Evolutionary conservation across 148 eudicot species (phyloP).

Genomic region (Fallopia convolvulus): DNA sequence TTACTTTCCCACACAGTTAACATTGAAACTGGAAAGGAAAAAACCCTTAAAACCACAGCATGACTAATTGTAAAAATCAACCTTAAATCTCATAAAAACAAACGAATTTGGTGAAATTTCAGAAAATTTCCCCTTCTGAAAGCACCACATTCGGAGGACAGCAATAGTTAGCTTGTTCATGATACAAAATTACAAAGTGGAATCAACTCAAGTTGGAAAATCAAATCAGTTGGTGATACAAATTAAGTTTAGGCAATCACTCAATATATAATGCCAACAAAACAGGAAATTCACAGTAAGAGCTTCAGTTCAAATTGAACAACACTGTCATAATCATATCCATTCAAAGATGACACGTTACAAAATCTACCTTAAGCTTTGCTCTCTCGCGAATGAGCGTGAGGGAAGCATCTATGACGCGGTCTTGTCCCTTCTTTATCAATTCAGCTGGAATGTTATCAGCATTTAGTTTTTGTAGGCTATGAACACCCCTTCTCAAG

Average conservation of each 20-base stretch:
- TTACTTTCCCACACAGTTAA: not conserved
- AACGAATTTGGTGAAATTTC: not conserved
- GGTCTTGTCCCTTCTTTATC: constrained; percentile 71
- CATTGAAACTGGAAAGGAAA: not conserved
- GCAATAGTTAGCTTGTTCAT: not conserved
- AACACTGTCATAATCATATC: not conserved
- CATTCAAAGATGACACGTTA: not conserved
- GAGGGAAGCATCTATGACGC: constrained; percentile 92
- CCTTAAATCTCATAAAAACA: not conserved
- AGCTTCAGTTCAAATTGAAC: not conserved
- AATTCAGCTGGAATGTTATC: constrained; percentile 64
- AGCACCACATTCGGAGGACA: not conserved
- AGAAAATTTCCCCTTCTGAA: not conserved
- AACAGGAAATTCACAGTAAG: not conserved
- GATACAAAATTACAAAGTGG: not conserved
- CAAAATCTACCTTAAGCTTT: constrained; percentile 63
- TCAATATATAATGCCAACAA: not conserved
- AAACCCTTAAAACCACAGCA: not conserved
- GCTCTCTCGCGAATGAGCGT: constrained; percentile 96
- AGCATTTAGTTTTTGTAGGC: constrained; percentile 48
- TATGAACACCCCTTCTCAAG: constrained; percentile 64
- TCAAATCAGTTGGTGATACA: not conserved
- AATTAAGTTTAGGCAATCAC: not conserved
- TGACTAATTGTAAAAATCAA: not conserved
- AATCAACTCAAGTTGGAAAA: not conserved